These are phyloP conservation scores for Cladosporium sp. DNA, from an alignment of 2,329 filamentous ascomycete species.

Conservation along the genomic window DNA sequence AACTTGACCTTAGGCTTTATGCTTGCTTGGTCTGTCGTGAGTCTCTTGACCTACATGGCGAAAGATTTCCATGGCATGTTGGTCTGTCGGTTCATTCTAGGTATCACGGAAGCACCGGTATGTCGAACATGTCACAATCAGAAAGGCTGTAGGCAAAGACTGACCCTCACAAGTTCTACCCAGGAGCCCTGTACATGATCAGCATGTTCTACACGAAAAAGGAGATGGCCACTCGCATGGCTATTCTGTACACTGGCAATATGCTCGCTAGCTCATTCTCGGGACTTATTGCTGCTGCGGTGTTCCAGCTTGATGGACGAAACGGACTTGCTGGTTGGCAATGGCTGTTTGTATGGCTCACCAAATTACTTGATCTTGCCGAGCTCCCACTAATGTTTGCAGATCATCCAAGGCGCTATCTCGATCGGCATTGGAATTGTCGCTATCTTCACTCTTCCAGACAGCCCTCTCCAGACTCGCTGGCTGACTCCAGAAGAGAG, in stretches of 20 bases:
- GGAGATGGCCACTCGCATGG: slow-evolving; percentile 14
- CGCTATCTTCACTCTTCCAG: slow-evolving; percentile 63
- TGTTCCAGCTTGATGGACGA: slow-evolving; percentile 9
- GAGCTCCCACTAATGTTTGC: background rate
- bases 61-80: slow-evolving; percentile 29
- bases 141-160: background rate
- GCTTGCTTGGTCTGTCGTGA: slow-evolving; percentile 36
- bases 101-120: slow-evolving; percentile 22
- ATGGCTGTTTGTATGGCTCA: slow-evolving; percentile 10
- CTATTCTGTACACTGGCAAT: slow-evolving; percentile 12
- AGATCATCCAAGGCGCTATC: slow-evolving; percentile 22
- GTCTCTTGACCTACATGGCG: slow-evolving; percentile 26
- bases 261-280: slow-evolving; percentile 14
- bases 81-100: slow-evolving; percentile 26
- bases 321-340: slow-evolving; percentile 9
- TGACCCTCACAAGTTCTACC: slow-evolving; percentile 12
- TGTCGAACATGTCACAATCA: background rate
- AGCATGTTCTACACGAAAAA: slow-evolving; percentile 44
- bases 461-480: slow-evolving; percentile 55
- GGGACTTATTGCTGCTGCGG: slow-evolving; percentile 10
- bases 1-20: slow-evolving; percentile 22
- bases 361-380: background rate
- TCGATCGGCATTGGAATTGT: slow-evolving; percentile 62
- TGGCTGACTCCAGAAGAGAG: slow-evolving; percentile 52
- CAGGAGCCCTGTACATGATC: slow-evolving; percentile 24